Evolutionary conservation across 768 basidiomycete genomes (phyloP).

Genomic region (Naganishia antarctica): DNA sequence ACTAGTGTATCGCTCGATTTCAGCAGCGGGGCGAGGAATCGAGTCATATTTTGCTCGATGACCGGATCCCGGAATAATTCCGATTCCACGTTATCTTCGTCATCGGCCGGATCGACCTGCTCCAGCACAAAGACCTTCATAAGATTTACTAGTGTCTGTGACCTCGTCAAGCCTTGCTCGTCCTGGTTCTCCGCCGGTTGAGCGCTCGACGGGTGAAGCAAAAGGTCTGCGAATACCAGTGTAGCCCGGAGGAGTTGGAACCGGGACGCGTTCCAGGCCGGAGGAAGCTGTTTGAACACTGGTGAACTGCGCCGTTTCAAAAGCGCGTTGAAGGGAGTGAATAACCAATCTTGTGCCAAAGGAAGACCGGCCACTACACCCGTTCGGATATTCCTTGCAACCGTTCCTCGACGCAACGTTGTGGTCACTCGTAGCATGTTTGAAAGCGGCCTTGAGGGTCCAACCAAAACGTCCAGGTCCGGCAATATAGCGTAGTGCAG

Average conservation of each 20-base stretch:
- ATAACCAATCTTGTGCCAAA: slow-evolving; percentile 61
- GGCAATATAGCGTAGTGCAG: slow-evolving; percentile 44
- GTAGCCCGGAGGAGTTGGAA: slow-evolving; percentile 67
- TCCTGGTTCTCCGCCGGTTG: slow-evolving; percentile 37
- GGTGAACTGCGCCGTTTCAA: slow-evolving; percentile 69
- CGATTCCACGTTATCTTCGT: slow-evolving; percentile 37
- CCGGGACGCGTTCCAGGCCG: slow-evolving; percentile 73
- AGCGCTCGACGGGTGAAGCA: slow-evolving; percentile 45
- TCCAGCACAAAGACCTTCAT: slow-evolving; percentile 98
- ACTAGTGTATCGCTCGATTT: slow-evolving; percentile 21
- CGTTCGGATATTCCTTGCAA: slow-evolving; percentile 40
- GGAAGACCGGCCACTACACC: slow-evolving; percentile 54
- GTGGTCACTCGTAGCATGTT: slow-evolving; percentile 52
- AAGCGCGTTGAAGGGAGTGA: slow-evolving; percentile 68
- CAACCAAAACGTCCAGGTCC: slow-evolving; percentile 33
- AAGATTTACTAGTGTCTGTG: slow-evolving; percentile 65
- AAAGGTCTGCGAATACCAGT: slow-evolving; percentile 59
- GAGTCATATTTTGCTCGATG: slow-evolving; percentile 60
- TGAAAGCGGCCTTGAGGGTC: slow-evolving; percentile 36
- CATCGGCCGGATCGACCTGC: slow-evolving; percentile 29
- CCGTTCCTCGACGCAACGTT: slow-evolving; percentile 55
- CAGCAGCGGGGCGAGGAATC: slow-evolving; percentile 59
- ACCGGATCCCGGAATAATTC: slow-evolving; percentile 76
- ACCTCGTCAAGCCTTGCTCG: slow-evolving; percentile 31
- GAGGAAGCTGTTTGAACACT: slow-evolving; percentile 65